Base-by-base conservation (phyloP, 257 asterid species). In the Fraxinus excelsior region DNA sequence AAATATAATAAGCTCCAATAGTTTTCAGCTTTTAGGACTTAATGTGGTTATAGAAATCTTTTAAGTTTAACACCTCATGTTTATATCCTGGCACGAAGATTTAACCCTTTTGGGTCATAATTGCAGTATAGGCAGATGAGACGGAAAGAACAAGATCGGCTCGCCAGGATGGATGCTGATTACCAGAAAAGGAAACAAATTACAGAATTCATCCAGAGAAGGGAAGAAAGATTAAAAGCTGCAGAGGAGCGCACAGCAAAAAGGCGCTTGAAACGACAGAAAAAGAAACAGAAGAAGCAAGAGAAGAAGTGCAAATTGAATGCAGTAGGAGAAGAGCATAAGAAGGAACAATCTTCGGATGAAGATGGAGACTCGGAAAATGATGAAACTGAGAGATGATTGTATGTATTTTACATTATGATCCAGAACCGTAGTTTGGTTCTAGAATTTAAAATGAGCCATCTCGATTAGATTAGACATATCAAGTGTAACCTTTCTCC, bases 111-210 rank as follows among this genome's bases (percentile, higher is more conserved):
- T 83, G 71, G 75, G 46, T 70, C 14, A 51, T 81, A 78, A 58
- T 69, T 71, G 76, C 89, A 93, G 99, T 95, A 95, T 85, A 96
- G 98, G 34, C 99, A 95, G 87, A 95, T 95, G 99, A 90, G 99
- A 84, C 87, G 97, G 66, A 95, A 91, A 83, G 99, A 95, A 81
- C 99, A 95, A 84, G 99, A 95, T 49, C 88, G 99, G 56, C 91
- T 93, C 80, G 82, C 96, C n/a, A 90, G 98, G 89, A 93, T 95
- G 99, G 99, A 95, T 23, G 92, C 40, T 40, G 98, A 95, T 85
- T 77, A 80, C 86, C 88, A 84, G 86, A 95, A 74, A 84, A 85
- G 96, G 80, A 93, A 93, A 87, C 94, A 88, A 81, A 9, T 86
- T 51, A 80, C 94, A 40, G 99, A 93, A 77, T 95, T 90, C 83